Conservation (phyloP, 345 rosid genomes). For the Litchi chinensis region DNA sequence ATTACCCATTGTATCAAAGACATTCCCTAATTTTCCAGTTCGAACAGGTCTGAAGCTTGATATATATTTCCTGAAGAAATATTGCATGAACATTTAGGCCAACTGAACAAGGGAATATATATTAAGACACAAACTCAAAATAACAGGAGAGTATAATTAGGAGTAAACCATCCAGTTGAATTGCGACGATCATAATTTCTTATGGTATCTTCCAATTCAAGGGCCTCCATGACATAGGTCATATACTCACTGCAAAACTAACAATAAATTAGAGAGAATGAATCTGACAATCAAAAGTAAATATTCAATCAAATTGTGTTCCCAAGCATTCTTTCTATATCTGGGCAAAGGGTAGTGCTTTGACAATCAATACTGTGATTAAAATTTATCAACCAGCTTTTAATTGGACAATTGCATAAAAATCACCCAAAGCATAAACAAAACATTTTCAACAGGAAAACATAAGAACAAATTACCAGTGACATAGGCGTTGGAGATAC, state of each 20-base stretch:
- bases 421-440: conserved; percentile 11
- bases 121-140: conserved; percentile 5
- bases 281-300: neutral
- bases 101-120: conserved; percentile 4
- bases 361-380: neutral
- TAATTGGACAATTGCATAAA: conserved; percentile 8
- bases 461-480: neutral
- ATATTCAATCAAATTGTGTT: neutral
- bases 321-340: neutral
- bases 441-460: neutral
- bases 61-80: conserved; percentile 70
- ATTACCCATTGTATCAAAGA: conserved; percentile 78
- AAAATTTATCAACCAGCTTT: neutral
- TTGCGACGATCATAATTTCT: conserved; percentile 80
- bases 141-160: conserved; percentile 22
- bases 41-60: conserved; percentile 82
- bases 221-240: conserved; percentile 78
- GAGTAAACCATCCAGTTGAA: conserved; percentile 87
- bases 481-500: neutral
- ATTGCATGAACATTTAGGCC: conserved; percentile 21
- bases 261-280: conserved; percentile 17
- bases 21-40: conserved; percentile 64
- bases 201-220: conserved; percentile 91
- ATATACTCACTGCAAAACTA: conserved; percentile 73
- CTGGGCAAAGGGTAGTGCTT: neutral